These are phyloP conservation scores for Tylopilus vinaceipallidus DNA, from an alignment of 768 basidiomycete genomes.

Conservation along the genomic window DNA sequence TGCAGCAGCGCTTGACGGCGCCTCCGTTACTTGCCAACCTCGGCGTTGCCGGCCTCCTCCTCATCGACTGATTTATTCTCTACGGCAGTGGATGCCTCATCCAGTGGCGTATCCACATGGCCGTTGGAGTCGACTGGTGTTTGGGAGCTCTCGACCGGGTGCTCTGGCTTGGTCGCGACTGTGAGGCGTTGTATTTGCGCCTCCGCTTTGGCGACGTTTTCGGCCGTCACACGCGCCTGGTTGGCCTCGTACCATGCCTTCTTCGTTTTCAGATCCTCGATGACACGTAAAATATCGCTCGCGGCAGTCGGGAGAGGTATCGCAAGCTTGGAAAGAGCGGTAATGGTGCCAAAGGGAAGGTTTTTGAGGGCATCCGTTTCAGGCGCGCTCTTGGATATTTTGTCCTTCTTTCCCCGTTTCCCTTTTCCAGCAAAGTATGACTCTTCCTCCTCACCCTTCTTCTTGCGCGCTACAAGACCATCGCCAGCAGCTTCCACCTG, in stretches of 20 bases:
- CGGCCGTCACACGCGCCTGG: slow-evolving; percentile 74
- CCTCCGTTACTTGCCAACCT: slow-evolving; percentile 31
- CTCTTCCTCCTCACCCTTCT: slow-evolving; percentile 88
- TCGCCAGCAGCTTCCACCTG: slow-evolving; percentile 71
- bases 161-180: slow-evolving; percentile 38
- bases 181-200: slow-evolving; percentile 65
- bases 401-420: slow-evolving; percentile 59
- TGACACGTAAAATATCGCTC: slow-evolving; percentile 75
- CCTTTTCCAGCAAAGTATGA: slow-evolving; percentile 77
- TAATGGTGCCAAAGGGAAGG: slow-evolving; percentile 80
- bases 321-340: slow-evolving; percentile 82
- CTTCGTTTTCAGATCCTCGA: slow-evolving; percentile 91
- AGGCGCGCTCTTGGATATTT: slow-evolving; percentile 38
- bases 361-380: slow-evolving; percentile 46
- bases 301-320: slow-evolving; percentile 84
- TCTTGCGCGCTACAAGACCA: slow-evolving; percentile 77
- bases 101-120: slow-evolving; percentile 42
- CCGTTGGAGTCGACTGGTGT: slow-evolving; percentile 36
- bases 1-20: slow-evolving; percentile 9
- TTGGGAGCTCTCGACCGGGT: slow-evolving; percentile 26
- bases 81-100: slow-evolving; percentile 44
- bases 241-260: slow-evolving; percentile 95
- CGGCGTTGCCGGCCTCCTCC: slow-evolving; percentile 40
- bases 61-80: slow-evolving; percentile 26
- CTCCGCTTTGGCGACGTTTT: slow-evolving; percentile 80